Conservation (phyloP, 179 eudicot genomes). For the Patellifolia procumbens region DNA sequence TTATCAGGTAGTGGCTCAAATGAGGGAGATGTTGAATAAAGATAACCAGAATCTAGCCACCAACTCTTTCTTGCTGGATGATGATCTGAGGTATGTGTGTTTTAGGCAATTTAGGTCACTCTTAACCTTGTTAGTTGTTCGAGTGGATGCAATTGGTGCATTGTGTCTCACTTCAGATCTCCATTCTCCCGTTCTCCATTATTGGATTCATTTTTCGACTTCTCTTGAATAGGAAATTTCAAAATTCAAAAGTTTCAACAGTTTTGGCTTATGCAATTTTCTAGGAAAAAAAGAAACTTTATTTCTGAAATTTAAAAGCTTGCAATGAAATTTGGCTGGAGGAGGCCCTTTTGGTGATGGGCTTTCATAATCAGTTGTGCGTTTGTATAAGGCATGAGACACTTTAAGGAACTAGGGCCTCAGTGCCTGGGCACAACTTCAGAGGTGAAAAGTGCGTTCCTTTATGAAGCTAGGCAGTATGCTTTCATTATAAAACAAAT, state of each 20-base stretch:
- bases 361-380: too few relatives aligned
- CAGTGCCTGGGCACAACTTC: too few relatives aligned
- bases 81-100: conserved; percentile 75
- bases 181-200: background rate
- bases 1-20: conserved; percentile 90
- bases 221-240: background rate
- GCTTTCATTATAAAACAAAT: too few relatives aligned
- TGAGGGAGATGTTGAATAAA: conserved; percentile 92
- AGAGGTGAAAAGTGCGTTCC: too few relatives aligned
- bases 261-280: background rate
- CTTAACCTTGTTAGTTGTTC: background rate
- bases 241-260: background rate
- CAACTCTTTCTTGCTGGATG: conserved; percentile 94
- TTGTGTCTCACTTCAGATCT: background rate
- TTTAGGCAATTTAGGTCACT: background rate
- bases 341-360: too few relatives aligned
- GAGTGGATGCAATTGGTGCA: background rate
- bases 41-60: conserved; percentile 90
- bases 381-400: too few relatives aligned
- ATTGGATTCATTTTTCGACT: background rate
- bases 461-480: too few relatives aligned
- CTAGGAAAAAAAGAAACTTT: background rate
- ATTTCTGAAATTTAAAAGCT: background rate
- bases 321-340: background rate
- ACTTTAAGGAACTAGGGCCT: too few relatives aligned